Base-by-base conservation (phyloP, 2,329 filamentous ascomycete genomes). In the Paecilomyces variotii region DNA sequence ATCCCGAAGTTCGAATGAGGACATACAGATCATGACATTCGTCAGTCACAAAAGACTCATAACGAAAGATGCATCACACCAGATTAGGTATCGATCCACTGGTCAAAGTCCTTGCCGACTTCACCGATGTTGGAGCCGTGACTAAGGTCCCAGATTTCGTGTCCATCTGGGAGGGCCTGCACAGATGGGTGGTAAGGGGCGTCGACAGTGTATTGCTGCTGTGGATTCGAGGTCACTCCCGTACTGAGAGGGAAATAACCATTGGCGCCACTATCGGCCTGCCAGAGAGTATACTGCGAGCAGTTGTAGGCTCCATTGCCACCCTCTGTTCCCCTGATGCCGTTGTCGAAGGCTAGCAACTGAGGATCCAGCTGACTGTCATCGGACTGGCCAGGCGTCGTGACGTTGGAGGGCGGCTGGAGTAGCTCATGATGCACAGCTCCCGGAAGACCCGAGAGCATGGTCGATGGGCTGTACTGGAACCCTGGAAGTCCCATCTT, bases 51-150 rank as follows among this genome's bases (percentile, higher is more conserved):
- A 54, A 35, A 27, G 45, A 53, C 27, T 35, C 24, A 14, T 54
- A n/a, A 55, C 49, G 12, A 27, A 30, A 49, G 11, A 56, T 32
- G 9, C 14, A 59, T 58, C 63, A 53, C 62, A 67, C 53, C 59
- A 59, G 2, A 53, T 55, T 19, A 45, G 53, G 35, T 75, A 55
- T 45, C 65, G 62, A 80, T 70, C 77, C 77, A 80, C 54, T 76
- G 74, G 53, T 80, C 77, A 60, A 80, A 78, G 53, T 80, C 76
- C 19, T 75, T 73, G 49, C 71, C 72, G 55, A 72, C 68, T 53
- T 78, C 73, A 57, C 74, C 65, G n/a, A 73, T 66, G 39, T 58
- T 64, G 57, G 74, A 67, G 32, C 63, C 71, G 26, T 72, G 66
- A 54, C 71, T 70, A 4, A 76, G 68, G 66, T 75, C 74, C 66